Percentiles rank a stretch among this genome's conserved stretches.
Evolutionary conservation across 2,329 filamentous ascomycete species (phyloP).

Genomic region (Myriosclerotinia curreyana): DNA sequence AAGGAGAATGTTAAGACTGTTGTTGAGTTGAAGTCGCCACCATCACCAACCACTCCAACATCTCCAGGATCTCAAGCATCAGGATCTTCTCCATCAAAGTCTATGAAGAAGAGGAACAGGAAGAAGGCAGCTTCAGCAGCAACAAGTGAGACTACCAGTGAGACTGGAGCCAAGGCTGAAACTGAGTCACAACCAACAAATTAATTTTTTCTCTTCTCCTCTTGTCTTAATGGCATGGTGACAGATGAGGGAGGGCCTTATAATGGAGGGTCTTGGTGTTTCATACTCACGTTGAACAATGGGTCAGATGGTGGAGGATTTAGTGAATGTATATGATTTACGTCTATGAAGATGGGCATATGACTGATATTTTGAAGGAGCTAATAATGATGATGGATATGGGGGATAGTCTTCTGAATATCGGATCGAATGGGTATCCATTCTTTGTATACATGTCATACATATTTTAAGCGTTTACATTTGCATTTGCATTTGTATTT

Average conservation of each 20-base stretch:
- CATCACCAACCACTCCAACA: conserved; percentile 44
- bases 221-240: no score
- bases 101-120: conserved; percentile 3
- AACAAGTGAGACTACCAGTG: neutral
- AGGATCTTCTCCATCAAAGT: conserved; percentile 76
- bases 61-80: conserved; percentile 39
- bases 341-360: conserved; percentile 6
- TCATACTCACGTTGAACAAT: neutral
- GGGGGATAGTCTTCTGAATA: conserved; percentile 14
- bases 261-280: no score
- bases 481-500: neutral
- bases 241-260: neutral
- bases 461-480: neutral
- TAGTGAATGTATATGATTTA: conserved; percentile 4
- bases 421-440: conserved; percentile 10
- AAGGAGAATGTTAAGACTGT: conserved; percentile 14
- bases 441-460: conserved; percentile 8
- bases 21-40: conserved; percentile 28
- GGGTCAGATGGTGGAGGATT: neutral
- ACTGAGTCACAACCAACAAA: neutral
- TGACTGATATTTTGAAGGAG: conserved; percentile 9
- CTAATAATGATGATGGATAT: conserved; percentile 18
- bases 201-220: neutral
- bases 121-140: conserved; percentile 4
- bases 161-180: neutral